Evolutionary conservation across 2,329 filamentous ascomycete genomes (phyloP), one percentile per base, ranked within the genome.

Genomic region (Alternaria consortialis): DNA sequence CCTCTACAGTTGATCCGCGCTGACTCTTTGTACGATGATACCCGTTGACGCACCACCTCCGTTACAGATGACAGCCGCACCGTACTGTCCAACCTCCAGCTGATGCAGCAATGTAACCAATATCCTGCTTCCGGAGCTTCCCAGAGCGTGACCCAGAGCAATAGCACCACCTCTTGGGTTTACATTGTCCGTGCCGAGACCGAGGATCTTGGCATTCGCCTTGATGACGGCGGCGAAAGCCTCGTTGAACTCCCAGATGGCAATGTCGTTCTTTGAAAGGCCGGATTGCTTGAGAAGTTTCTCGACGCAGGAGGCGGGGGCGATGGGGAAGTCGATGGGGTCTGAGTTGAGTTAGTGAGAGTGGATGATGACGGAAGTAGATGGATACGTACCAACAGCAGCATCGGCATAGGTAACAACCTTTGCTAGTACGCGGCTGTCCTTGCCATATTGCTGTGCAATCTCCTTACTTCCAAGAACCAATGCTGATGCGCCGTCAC

Each of bases 221-320:
- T 95, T 93, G 79, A 97, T 95, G 31, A 97, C 94, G 5, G 92
- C 92, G 29, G 95, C 94, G 77, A 99, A 99, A 0, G 95, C 95
- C 82, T 99, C 95, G 79, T 99, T 99, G 80, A 99, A 97, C 79
- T 98, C 95, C 94, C 95, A 98, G 23, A 97, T 83, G 5, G 94
- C 90, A 46, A 99, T 93, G 79, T 98, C 91, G 47, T 96, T 91
- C 80, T 94, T 93, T 66, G 88, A 92, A 68, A 99, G 94, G 11
- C 94, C 94, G 1, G 95, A 95, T 58, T 94, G 87, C 80, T 93
- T 87, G 52, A 99, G 85, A 11, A 94, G 94, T 71, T 97, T 88
- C 3, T 94, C 93, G 0, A 98, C 94, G 5, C 94, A 94, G 80
- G 96, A 94, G 39, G 95, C 87, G 1, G 95, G 95, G 1, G 95